Percentiles rank a stretch among this genome's conserved stretches.
phyloP scores from a whole-genome alignment of 208 protist genomes.

The Sergeia podlipaevii region DNA sequence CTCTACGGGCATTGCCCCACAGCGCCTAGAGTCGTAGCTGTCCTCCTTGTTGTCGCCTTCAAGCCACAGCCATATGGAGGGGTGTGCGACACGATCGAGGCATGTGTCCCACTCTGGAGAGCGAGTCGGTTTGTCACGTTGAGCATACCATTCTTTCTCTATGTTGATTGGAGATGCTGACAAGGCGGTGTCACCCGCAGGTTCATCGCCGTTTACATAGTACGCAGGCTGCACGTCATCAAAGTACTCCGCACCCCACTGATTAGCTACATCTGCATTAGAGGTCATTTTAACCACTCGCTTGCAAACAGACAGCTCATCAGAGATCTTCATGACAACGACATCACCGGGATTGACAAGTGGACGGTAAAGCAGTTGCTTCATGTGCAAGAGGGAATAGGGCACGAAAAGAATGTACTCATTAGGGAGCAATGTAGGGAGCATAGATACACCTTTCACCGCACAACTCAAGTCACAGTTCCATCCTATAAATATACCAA shows the following conservation, averaged over 20 bases:
- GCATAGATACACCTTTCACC: slow-evolving; percentile 73
- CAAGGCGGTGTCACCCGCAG: neutral
- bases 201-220: neutral
- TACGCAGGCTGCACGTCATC: slow-evolving; percentile 9
- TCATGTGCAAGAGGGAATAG: slow-evolving; percentile 32
- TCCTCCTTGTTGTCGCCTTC: slow-evolving; percentile 75
- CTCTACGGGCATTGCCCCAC: slow-evolving; percentile 65
- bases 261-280: slow-evolving; percentile 18
- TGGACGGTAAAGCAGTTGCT: slow-evolving; percentile 15
- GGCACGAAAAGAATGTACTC: slow-evolving; percentile 73
- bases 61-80: slow-evolving; percentile 68
- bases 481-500: slow-evolving; percentile 71
- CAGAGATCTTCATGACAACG: slow-evolving; percentile 61
- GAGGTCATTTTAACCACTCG: slow-evolving; percentile 47
- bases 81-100: slow-evolving; percentile 29
- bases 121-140: slow-evolving; percentile 18
- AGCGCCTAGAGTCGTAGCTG: slow-evolving; percentile 73
- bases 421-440: slow-evolving; percentile 58
- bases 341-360: slow-evolving; percentile 50
- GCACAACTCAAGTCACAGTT: slow-evolving; percentile 60
- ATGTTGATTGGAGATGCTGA: neutral
- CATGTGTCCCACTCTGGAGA: slow-evolving; percentile 71
- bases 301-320: slow-evolving; percentile 75
- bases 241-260: slow-evolving; percentile 49
- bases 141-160: slow-evolving; percentile 21